phyloP scores from a whole-genome alignment of 176 grass and related monocot species.

The Ensete ventricosum region DNA sequence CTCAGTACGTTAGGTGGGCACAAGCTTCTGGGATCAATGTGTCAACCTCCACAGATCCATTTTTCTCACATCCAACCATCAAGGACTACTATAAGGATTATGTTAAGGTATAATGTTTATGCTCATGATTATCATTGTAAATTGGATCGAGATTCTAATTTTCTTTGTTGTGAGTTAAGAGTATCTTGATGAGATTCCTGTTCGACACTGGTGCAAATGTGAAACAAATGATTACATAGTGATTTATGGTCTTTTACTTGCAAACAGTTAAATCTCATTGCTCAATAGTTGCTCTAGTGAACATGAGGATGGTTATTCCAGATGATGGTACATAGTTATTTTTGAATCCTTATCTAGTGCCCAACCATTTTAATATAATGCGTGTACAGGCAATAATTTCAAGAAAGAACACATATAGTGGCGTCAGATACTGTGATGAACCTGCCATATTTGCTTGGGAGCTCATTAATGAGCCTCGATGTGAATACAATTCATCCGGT shows the following conservation, averaged over 20 bases:
- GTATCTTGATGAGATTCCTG: too few species aligned
- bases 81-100: conserved; percentile 71
- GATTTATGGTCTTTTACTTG: too few species aligned
- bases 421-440: conserved; percentile 77
- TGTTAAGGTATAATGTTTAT: conserved; percentile 47
- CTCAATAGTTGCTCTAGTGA: too few species aligned
- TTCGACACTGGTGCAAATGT: too few species aligned
- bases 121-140: too few species aligned
- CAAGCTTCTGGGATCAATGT: conserved; percentile 58
- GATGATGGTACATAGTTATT: too few species aligned
- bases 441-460: conserved; percentile 99
- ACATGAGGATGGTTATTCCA: too few species aligned
- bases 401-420: conserved; percentile 85
- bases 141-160: too few species aligned
- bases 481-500: conserved; percentile 63
- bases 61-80: conserved; percentile 69
- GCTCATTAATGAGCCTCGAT: conserved; percentile 95
- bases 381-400: conserved; percentile 48
- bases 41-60: conserved; percentile 48
- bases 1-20: conserved; percentile 90
- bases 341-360: not conserved
- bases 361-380: conserved; percentile 4
- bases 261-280: too few species aligned
- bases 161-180: too few species aligned
- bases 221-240: too few species aligned